Evolutionary conservation across 2,329 filamentous ascomycete genomes (phyloP).

Genomic region (Aspergillus tamarii): DNA sequence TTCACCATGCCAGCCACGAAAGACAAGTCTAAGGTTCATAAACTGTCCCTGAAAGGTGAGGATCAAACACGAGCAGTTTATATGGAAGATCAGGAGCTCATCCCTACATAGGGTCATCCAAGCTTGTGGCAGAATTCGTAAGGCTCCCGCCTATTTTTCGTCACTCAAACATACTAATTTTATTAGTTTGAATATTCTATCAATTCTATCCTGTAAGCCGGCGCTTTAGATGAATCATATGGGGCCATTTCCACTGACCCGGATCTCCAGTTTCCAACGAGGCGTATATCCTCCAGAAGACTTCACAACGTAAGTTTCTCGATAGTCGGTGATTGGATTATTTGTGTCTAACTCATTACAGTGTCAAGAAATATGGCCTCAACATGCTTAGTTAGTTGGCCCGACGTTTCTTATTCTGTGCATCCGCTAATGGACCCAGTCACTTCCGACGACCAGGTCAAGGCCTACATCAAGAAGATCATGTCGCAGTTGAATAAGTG

Average conservation of each 20-base stretch:
- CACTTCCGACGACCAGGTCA: constrained; percentile 95
- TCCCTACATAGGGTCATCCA: constrained; percentile 64
- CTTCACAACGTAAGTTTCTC: constrained; percentile 74
- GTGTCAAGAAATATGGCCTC: constrained; percentile 98
- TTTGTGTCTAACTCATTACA: constrained; percentile 21
- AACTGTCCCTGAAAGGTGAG: constrained; percentile 67
- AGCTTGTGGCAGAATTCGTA: constrained; percentile 94
- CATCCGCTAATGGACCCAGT: constrained; percentile 55
- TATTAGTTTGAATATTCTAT: constrained; percentile 90
- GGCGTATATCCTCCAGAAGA: constrained; percentile 89
- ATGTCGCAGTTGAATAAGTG: constrained; percentile 97
- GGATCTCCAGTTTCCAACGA: constrained; percentile 71
- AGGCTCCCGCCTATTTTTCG: constrained; percentile 41
- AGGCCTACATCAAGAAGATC: constrained; percentile 99
- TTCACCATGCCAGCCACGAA: constrained; percentile 51
- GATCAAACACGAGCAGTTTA: background rate
- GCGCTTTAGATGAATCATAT: background rate
- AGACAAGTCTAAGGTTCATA: constrained; percentile 87
- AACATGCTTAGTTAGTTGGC: constrained; percentile 78
- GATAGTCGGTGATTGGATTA: too few species aligned
- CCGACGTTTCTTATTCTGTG: background rate
- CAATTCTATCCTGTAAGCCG: constrained; percentile 83
- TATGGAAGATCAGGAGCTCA: constrained; percentile 30
- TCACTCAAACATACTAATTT: constrained; percentile 13
- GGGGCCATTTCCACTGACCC: constrained; percentile 24